phyloP scores from a whole-genome alignment of 352 stramenopile species.

The Phytopythium chamaehyphon region DNA sequence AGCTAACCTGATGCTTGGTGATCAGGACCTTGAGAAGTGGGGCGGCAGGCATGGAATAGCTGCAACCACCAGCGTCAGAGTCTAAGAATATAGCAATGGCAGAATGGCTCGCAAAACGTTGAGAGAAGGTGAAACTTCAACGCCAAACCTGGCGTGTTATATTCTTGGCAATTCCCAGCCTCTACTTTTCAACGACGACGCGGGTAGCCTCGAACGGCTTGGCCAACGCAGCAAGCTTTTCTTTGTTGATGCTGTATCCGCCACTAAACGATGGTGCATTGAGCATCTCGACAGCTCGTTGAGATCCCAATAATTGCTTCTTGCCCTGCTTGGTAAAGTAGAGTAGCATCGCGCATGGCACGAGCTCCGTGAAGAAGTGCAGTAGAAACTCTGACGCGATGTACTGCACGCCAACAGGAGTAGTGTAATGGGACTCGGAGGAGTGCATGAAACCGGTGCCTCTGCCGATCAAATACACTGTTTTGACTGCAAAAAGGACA shows the following conservation, averaged over 20 bases:
- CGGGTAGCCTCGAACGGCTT: slow-evolving; percentile 1
- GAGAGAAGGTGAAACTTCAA: neutral
- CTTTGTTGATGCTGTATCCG: slow-evolving; percentile 9
- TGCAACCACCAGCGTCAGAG: too few relatives aligned
- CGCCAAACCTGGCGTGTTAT: neutral
- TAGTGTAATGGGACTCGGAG: slow-evolving; percentile 57
- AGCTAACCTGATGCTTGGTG: too few relatives aligned
- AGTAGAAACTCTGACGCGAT: slow-evolving; percentile 71
- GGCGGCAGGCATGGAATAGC: too few relatives aligned
- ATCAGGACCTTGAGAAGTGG: too few relatives aligned
- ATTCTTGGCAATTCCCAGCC: neutral
- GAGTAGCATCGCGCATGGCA: slow-evolving; percentile 60
- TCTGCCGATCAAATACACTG: slow-evolving; percentile 70
- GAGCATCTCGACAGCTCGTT: slow-evolving; percentile 18
- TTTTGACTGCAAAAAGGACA: slow-evolving; percentile 62
- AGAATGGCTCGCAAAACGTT: neutral
- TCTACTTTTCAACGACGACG: slow-evolving; percentile 1
- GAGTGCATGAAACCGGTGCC: slow-evolving; percentile 56
- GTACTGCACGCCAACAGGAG: slow-evolving; percentile 56
- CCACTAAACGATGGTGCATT: slow-evolving; percentile 25
- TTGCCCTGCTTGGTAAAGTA: slow-evolving; percentile 59
- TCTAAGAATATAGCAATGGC: too few relatives aligned
- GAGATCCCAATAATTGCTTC: slow-evolving; percentile 11
- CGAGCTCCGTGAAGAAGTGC: slow-evolving; percentile 71
- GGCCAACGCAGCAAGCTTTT: slow-evolving; percentile 3